phyloP scores from a whole-genome alignment of 179 eudicot species.

The Sideroxylon spinosum region DNA sequence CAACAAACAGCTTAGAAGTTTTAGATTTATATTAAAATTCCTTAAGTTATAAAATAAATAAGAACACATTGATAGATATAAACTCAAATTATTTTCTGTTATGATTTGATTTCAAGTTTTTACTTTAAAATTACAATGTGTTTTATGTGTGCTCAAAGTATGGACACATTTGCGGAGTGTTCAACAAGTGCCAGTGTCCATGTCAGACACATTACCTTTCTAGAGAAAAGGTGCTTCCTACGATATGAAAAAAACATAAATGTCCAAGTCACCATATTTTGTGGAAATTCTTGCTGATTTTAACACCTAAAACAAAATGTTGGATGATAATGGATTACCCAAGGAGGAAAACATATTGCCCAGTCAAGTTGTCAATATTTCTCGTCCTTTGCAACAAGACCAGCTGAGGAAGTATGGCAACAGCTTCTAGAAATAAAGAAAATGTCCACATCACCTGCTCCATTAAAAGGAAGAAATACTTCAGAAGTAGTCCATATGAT shows the following conservation, averaged over 20 bases:
- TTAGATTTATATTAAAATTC: too few species aligned
- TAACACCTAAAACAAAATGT: neutral
- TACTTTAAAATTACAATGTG: too few species aligned
- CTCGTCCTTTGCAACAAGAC: conserved; percentile 95
- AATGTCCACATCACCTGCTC: conserved; percentile 93
- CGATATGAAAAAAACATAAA: neutral
- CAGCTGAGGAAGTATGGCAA: conserved; percentile 95
- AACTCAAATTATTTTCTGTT: too few species aligned
- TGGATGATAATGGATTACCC: conserved; percentile 53
- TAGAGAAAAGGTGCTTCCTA: neutral
- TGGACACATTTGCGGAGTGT: too few species aligned
- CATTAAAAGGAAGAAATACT: conserved; percentile 19
- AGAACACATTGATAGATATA: too few species aligned
- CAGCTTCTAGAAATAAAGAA: conserved; percentile 90
- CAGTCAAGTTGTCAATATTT: conserved; percentile 95
- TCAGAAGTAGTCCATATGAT: conserved; percentile 11
- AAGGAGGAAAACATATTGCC: conserved; percentile 86
- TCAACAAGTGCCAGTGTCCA: too few species aligned
- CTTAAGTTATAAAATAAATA: too few species aligned
- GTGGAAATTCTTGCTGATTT: neutral
- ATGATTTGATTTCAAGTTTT: too few species aligned
- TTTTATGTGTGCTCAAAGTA: too few species aligned
- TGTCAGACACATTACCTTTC: too few species aligned
- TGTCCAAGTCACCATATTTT: neutral
- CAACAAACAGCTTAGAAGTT: too few species aligned